phyloP scores from a whole-genome alignment of 805 yeast species.

The fission yeast (Schizosaccharomyces pombe) region ASM294v3 CU329670.1:1116001-1116500 shows the following conservation, averaged over 20 bases:
- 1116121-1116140: not conserved
- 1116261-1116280: constrained; percentile 33
- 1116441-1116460: constrained; percentile 45
- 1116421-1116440: constrained; percentile 70
- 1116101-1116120: not conserved
- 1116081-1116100: no score
- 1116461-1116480: constrained; percentile 35
- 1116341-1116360: constrained; percentile 75
- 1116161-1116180: not conserved
- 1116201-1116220: not conserved
- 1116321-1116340: constrained; percentile 68
- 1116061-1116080: no score
- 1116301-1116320: constrained; percentile 56
- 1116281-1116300: constrained; percentile 95
- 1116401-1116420: constrained; percentile 26
- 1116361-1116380: constrained; percentile 2
- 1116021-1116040: no score
- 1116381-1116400: not conserved
- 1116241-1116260: constrained; percentile 15
- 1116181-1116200: not conserved
- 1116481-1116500: constrained; percentile 46
- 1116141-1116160: not conserved
- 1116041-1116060: no score
- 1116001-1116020: no score
- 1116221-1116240: not conserved